Percentiles rank a stretch among this genome's conserved stretches.
phyloP scores from a whole-genome alignment of 2,329 filamentous ascomycete species.

The Ophiostoma perfectum region DNA sequence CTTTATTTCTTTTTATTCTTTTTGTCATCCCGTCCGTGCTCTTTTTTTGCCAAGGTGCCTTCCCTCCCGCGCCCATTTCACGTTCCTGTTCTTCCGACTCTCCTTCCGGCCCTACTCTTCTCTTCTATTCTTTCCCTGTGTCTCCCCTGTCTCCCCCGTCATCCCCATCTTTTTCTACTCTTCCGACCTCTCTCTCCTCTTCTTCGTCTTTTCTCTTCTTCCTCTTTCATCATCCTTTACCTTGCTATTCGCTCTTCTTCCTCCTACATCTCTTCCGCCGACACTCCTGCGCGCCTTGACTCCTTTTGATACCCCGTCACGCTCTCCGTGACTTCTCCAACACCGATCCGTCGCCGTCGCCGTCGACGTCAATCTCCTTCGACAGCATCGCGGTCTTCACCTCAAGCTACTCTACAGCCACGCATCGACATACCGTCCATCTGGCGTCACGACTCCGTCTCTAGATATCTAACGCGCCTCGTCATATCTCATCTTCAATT shows the following conservation, averaged over 20 bases:
- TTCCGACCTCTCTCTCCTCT: not conserved
- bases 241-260: not conserved
- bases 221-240: too few relatives aligned
- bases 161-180: not conserved
- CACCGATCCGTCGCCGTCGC: too few relatives aligned
- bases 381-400: too few relatives aligned
- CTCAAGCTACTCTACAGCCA: too few relatives aligned
- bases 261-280: not conserved
- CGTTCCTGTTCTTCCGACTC: constrained; percentile 2
- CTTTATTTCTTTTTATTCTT: not conserved
- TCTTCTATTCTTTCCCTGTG: not conserved
- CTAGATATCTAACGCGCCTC: not conserved
- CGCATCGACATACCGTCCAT: not conserved
- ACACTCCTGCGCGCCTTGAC: not conserved
- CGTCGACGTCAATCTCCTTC: too few relatives aligned
- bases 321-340: too few relatives aligned
- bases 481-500: not conserved
- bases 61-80: constrained; percentile 7
- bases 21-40: constrained; percentile 13
- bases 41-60: constrained; percentile 8
- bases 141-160: constrained; percentile 3
- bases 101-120: constrained; percentile 1
- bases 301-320: too few relatives aligned
- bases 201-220: not conserved
- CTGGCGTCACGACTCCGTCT: too few relatives aligned